These are phyloP conservation scores for Aureobasidium sp. DNA, from an alignment of 2,329 filamentous ascomycete genomes.

Conservation along the genomic window DNA sequence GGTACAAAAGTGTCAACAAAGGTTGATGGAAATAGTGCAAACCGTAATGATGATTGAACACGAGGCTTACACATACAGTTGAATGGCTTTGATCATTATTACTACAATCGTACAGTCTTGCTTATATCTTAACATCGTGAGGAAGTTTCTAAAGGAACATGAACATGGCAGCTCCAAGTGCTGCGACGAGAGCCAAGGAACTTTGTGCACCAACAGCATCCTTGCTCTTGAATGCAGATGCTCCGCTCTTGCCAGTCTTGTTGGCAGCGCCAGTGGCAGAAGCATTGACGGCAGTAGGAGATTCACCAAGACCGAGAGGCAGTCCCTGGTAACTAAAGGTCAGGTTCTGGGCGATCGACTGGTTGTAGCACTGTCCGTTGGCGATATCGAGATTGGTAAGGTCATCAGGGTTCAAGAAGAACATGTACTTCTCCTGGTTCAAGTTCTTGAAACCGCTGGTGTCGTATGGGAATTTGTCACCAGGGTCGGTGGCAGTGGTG, in stretches of 20 bases:
- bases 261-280: constrained; percentile 19
- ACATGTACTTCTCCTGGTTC: constrained; percentile 65
- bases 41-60: neutral
- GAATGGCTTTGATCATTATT: neutral
- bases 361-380: constrained; percentile 62
- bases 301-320: constrained; percentile 22
- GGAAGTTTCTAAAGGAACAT: constrained; percentile 13
- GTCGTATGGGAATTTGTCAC: constrained; percentile 67
- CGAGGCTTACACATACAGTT: neutral
- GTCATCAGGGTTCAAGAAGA: constrained; percentile 68
- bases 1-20: neutral
- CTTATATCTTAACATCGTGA: neutral
- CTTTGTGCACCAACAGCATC: constrained; percentile 14
- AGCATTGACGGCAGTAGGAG: constrained; percentile 16
- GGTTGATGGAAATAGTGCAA: too few species aligned
- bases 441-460: constrained; percentile 63
- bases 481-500: constrained; percentile 60
- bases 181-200: constrained; percentile 12
- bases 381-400: constrained; percentile 58
- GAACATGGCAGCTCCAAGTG: constrained; percentile 12
- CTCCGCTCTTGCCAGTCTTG: constrained; percentile 14
- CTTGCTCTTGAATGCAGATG: constrained; percentile 13
- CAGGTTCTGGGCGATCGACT: constrained; percentile 59
- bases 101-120: constrained; percentile 8
- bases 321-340: constrained; percentile 59